Percentiles rank a stretch among this genome's conserved stretches.
Evolutionary conservation across 2,329 filamentous ascomycete genomes (phyloP).

Genomic region (Penicillium janthinellum): DNA sequence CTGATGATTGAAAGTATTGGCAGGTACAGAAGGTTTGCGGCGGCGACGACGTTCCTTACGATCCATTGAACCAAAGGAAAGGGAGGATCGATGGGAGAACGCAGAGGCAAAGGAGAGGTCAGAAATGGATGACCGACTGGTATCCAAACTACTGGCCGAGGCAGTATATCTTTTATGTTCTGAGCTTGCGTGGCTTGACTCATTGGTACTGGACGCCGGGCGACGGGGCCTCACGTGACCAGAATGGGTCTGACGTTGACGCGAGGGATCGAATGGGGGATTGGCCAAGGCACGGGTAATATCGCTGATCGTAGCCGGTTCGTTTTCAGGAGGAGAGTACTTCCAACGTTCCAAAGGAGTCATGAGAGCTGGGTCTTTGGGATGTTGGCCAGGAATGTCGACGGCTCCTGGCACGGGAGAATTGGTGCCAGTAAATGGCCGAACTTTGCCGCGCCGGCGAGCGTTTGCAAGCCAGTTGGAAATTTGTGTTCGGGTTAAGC

Average conservation of each 20-base stretch:
- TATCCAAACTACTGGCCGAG: constrained; percentile 58
- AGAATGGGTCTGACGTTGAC: constrained; percentile 31
- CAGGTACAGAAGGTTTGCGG: constrained; percentile 50
- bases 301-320: constrained; percentile 65
- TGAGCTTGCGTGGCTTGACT: constrained; percentile 55
- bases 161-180: constrained; percentile 53
- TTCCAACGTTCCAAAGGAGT: constrained; percentile 71
- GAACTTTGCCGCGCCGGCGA: constrained; percentile 76
- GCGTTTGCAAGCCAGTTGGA: constrained; percentile 93
- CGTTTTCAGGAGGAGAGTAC: constrained; percentile 68
- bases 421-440: constrained; percentile 61
- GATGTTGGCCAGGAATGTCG: constrained; percentile 66
- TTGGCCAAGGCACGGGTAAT: constrained; percentile 63
- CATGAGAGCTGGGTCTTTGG: constrained; percentile 55
- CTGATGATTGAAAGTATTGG: constrained; percentile 42
- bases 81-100: constrained; percentile 58
- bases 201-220: constrained; percentile 50
- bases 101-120: constrained; percentile 58
- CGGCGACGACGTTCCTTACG: constrained; percentile 61
- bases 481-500: constrained; percentile 80
- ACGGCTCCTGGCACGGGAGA: constrained; percentile 73
- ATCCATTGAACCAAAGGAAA: constrained; percentile 59
- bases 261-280: constrained; percentile 40
- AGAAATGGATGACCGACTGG: constrained; percentile 56
- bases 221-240: constrained; percentile 41